These are phyloP conservation scores for Hylodesmum podocarpum DNA, from an alignment of 306 rosid species.

Conservation along the genomic window DNA sequence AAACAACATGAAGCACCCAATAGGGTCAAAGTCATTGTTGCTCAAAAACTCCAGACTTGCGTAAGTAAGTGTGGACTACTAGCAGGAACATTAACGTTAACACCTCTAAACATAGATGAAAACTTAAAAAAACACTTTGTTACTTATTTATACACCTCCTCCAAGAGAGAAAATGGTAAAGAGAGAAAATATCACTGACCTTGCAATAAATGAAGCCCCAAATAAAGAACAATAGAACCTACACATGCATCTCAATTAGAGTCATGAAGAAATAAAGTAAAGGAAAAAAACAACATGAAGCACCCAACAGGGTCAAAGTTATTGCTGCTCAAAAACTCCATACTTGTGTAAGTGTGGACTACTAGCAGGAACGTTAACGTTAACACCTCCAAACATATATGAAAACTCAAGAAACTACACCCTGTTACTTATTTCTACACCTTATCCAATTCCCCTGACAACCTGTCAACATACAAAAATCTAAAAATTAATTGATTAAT, in stretches of 20 bases:
- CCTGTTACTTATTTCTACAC: conserved; percentile 8
- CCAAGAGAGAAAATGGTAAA: too few species aligned
- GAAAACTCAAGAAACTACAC: conserved; percentile 38
- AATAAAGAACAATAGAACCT: conserved; percentile 75
- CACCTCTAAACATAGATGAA: too few species aligned
- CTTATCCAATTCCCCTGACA: conserved; percentile 26
- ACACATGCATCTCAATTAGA: conserved; percentile 46
- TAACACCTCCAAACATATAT: conserved; percentile 87
- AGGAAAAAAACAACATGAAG: background rate
- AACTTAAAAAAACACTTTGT: too few species aligned
- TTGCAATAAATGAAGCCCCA: conserved; percentile 95
- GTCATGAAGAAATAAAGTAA: background rate
- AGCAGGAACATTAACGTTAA: too few species aligned
- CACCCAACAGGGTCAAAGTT: background rate
- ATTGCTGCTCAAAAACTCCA: conserved; percentile 52
- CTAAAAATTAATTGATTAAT: conserved; percentile 6
- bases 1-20: too few species aligned
- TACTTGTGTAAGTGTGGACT: conserved; percentile 95
- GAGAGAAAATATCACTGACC: conserved; percentile 51
- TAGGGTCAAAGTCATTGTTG: too few species aligned
- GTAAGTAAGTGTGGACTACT: too few species aligned
- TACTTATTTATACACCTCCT: too few species aligned
- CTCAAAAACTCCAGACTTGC: too few species aligned
- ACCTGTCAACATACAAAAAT: conserved; percentile 47
- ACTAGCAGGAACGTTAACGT: conserved; percentile 52